Conservation (phyloP, 805 yeast genomes). For the Suhomyces sp. region DNA sequence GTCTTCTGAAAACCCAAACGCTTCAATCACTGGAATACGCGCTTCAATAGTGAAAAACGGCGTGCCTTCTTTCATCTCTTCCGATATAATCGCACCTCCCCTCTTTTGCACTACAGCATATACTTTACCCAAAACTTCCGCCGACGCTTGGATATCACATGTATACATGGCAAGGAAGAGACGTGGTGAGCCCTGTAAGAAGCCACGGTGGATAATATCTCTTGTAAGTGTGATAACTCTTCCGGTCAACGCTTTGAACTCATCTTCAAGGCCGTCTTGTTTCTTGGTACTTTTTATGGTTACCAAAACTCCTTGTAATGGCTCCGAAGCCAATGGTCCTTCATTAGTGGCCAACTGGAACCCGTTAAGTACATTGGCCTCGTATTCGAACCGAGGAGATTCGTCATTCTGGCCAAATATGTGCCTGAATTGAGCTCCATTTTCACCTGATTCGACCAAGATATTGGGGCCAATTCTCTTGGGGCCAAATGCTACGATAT, state of each 20-base stretch:
- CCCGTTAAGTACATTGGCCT: slow-evolving; percentile 71
- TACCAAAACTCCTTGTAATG: slow-evolving; percentile 76
- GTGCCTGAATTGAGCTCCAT: slow-evolving; percentile 26
- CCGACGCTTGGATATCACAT: slow-evolving; percentile 92
- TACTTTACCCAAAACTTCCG: slow-evolving; percentile 93
- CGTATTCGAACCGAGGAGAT: slow-evolving; percentile 35
- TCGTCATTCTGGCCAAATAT: slow-evolving; percentile 18
- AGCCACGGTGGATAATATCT: slow-evolving; percentile 66
- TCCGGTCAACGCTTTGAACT: slow-evolving; percentile 54
- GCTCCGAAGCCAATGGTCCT: slow-evolving; percentile 90
- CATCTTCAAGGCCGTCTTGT: slow-evolving; percentile 29
- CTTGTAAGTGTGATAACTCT: slow-evolving; percentile 70
- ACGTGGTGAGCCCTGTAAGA: slow-evolving; percentile 84
- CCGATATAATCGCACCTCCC: slow-evolving; percentile 80
- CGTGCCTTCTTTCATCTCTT: slow-evolving; percentile 97
- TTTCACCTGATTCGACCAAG: slow-evolving; percentile 51
- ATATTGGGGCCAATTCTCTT: slow-evolving; percentile 73
- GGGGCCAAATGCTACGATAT: slow-evolving; percentile 71
- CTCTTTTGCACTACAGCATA: slow-evolving; percentile 90
- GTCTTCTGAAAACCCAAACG: slow-evolving; percentile 95
- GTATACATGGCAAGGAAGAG: slow-evolving; percentile 88
- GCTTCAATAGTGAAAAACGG: slow-evolving; percentile 90
- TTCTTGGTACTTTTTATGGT: slow-evolving; percentile 36
- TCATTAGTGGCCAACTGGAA: slow-evolving; percentile 76
- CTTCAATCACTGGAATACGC: slow-evolving; percentile 86